Conservation (phyloP, 2,329 filamentous ascomycete genomes). For the Westerdykella aurantiaca region DNA sequence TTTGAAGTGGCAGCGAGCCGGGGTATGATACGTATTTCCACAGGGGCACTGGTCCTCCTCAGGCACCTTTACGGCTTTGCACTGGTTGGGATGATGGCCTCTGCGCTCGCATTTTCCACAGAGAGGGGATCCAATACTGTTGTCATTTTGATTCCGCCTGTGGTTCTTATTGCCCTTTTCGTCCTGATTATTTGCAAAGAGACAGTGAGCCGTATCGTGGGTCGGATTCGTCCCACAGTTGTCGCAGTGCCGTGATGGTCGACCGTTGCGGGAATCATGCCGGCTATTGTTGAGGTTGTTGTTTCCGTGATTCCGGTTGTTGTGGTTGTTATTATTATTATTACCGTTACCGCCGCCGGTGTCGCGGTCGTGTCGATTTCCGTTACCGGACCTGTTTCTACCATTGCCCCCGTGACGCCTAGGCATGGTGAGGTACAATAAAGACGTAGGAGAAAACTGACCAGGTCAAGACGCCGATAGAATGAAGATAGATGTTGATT, state of each 20-base stretch:
- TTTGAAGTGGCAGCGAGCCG: conserved; percentile 5
- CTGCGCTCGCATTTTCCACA: conserved; percentile 2
- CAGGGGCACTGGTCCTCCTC: conserved; percentile 5
- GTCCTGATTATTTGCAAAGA: not conserved
- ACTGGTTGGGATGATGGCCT: conserved; percentile 3
- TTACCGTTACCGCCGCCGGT: too few relatives aligned
- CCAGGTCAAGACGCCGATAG: too few relatives aligned
- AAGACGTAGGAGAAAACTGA: too few relatives aligned
- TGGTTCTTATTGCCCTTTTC: not conserved
- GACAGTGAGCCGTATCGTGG: too few relatives aligned
- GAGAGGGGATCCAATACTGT: not conserved
- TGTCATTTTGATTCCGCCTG: not conserved
- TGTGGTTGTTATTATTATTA: not conserved
- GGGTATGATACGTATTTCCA: conserved; percentile 6
- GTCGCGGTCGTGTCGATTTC: too few relatives aligned
- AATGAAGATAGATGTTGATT: too few relatives aligned
- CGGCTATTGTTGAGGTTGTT: not conserved
- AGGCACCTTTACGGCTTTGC: conserved; percentile 5
- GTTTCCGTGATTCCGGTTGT: not conserved
- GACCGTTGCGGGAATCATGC: not conserved
- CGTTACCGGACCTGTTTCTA: too few relatives aligned
- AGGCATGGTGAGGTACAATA: too few relatives aligned
- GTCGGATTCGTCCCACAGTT: not conserved
- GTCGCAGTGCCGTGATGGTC: conserved; percentile 1
- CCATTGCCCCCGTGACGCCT: too few relatives aligned